phyloP scores from a whole-genome alignment of 148 eudicot genomes.

The Nepenthes gracilis region DNA sequence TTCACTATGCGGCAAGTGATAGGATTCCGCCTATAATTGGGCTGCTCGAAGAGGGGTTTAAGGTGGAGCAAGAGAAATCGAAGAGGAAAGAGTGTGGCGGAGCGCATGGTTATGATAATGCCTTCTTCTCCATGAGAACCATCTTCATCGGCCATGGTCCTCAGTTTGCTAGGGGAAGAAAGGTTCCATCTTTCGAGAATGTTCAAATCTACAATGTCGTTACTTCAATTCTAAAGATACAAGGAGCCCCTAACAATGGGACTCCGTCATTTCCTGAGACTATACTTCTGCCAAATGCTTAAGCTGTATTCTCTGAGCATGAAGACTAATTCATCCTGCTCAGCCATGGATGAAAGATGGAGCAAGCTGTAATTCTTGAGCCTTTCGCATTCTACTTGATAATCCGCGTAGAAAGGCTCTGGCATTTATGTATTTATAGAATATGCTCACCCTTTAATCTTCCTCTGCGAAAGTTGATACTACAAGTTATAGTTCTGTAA shows the following conservation, averaged over 20 bases:
- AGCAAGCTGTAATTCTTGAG: too few relatives aligned
- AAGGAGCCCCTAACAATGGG: constrained; percentile 79
- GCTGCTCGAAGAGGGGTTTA: constrained; percentile 59
- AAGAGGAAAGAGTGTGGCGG: constrained; percentile 72
- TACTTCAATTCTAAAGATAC: constrained; percentile 49
- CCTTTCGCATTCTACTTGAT: too few relatives aligned
- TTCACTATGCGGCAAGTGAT: constrained; percentile 61
- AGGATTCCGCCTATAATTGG: constrained; percentile 80
- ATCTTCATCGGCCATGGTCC: constrained; percentile 78
- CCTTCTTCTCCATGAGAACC: constrained; percentile 85
- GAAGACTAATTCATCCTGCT: too few relatives aligned
- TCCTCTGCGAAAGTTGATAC: too few relatives aligned
- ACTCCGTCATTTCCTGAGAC: constrained; percentile 36
- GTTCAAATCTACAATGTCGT: constrained; percentile 74
- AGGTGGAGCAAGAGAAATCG: constrained; percentile 57
- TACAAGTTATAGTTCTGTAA: too few relatives aligned
- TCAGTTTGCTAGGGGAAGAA: constrained; percentile 49
- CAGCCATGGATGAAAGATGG: too few relatives aligned
- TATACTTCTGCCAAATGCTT: constrained; percentile 40
- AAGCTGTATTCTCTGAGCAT: constrained; percentile 1
- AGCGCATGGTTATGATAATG: constrained; percentile 88
- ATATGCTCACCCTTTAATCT: too few relatives aligned
- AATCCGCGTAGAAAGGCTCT: too few relatives aligned
- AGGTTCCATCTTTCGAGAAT: constrained; percentile 82
- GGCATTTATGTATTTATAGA: too few relatives aligned